A percentile compares a stretch with the other conserved stretches of the same genome.
These are phyloP conservation scores for Haematococcus lacustris DNA, from an alignment of 139 green algal genomes.

Conservation along the genomic window DNA sequence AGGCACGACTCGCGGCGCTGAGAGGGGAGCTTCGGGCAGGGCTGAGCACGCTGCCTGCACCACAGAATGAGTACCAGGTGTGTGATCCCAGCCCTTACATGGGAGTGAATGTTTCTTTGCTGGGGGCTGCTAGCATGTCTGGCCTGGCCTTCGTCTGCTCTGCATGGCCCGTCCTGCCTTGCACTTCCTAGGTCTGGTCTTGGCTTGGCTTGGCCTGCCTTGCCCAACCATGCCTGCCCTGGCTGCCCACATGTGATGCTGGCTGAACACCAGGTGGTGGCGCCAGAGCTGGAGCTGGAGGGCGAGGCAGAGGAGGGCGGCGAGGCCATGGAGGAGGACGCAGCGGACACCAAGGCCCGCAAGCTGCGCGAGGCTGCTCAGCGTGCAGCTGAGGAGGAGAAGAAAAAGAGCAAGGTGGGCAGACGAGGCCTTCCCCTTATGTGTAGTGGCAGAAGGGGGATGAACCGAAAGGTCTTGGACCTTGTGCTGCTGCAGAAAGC, in stretches of 20 bases:
- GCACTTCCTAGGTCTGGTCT: neutral
- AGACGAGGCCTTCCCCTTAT: constrained; percentile 12
- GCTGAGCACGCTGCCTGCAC: constrained; percentile 69
- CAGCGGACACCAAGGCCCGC: constrained; percentile 57
- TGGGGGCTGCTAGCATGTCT: neutral
- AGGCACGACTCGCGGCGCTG: constrained; percentile 14
- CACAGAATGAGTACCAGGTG: constrained; percentile 68
- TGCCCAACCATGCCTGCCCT: too few relatives aligned
- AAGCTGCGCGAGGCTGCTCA: constrained; percentile 41
- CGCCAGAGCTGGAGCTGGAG: constrained; percentile 52
- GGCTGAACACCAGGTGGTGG: constrained; percentile 49
- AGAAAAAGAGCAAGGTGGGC: constrained; percentile 31
- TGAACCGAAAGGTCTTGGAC: neutral
- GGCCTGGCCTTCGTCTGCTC: neutral
- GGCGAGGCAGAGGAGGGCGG: constrained; percentile 28
- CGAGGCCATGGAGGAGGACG: constrained; percentile 68
- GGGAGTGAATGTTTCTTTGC: neutral
- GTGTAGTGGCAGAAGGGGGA: neutral
- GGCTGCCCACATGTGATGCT: too few relatives aligned
- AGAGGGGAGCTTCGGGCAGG: constrained; percentile 53
- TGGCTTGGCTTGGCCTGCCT: too few relatives aligned
- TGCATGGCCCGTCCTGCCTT: neutral
- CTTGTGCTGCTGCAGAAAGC: neutral
- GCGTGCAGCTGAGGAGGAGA: constrained; percentile 42
- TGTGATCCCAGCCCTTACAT: neutral